A percentile compares a stretch with the other conserved stretches of the same genome.
Conservation (phyloP, 192 early-diverging fungal genomes). For the Haplosporangium gracile region DNA sequence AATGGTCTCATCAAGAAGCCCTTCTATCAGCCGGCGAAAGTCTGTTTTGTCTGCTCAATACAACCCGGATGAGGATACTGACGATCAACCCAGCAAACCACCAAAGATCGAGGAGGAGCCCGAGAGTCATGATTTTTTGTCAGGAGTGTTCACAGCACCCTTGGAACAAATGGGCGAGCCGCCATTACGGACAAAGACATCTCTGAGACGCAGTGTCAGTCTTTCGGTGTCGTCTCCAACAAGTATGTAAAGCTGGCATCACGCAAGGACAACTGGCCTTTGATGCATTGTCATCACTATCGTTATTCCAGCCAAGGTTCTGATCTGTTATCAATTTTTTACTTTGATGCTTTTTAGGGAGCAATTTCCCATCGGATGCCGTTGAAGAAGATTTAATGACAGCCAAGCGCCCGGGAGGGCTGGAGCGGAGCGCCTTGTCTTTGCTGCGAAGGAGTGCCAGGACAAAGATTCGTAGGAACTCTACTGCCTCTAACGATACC, state of each 20-base stretch:
- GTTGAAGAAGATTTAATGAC: slow-evolving; percentile 58
- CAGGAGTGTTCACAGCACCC: slow-evolving; percentile 31
- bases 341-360: slow-evolving; percentile 32
- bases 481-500: slow-evolving; percentile 52
- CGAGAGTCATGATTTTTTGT: slow-evolving; percentile 23
- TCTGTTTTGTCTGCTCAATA: slow-evolving; percentile 58
- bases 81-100: slow-evolving; percentile 30
- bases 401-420: slow-evolving; percentile 47
- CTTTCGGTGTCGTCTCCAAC: slow-evolving; percentile 43
- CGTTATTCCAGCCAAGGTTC: not conserved
- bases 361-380: slow-evolving; percentile 58
- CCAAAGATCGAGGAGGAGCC: slow-evolving; percentile 25
- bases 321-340: not conserved
- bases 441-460: slow-evolving; percentile 62
- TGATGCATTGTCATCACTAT: not conserved
- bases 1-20: slow-evolving; percentile 23
- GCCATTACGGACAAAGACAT: slow-evolving; percentile 41
- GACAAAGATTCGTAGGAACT: slow-evolving; percentile 68
- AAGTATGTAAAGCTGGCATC: slow-evolving; percentile 17
- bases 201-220: slow-evolving; percentile 47
- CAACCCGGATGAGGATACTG: slow-evolving; percentile 54
- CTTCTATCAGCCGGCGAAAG: slow-evolving; percentile 51
- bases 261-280: not conserved
- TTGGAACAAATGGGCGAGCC: slow-evolving; percentile 41
- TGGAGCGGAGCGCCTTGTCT: slow-evolving; percentile 57